Conservation (phyloP, 345 rosid species). For the Citrus medica region DNA sequence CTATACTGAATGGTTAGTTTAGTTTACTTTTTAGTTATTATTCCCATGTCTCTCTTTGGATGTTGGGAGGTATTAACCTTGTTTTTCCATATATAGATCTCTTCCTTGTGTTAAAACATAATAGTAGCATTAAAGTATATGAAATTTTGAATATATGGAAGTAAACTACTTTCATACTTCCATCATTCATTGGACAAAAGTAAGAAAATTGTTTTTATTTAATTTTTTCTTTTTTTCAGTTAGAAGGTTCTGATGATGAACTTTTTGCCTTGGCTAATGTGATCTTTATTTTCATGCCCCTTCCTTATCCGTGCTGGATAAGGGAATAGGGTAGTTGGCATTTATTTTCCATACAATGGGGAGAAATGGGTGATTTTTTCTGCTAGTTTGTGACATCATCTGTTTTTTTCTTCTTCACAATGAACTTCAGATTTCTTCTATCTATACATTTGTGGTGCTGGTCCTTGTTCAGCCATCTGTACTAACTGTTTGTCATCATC, state of each 20-base stretch:
- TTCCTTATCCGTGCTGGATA: neutral
- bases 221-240: neutral
- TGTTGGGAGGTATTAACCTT: neutral
- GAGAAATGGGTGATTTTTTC: neutral
- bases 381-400: neutral
- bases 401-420: neutral
- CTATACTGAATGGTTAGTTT: slow-evolving; percentile 86
- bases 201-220: neutral
- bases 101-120: neutral
- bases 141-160: neutral
- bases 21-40: neutral
- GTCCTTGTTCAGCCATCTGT: neutral
- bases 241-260: neutral
- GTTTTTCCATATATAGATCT: neutral
- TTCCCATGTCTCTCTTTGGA: neutral
- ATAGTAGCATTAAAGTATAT: neutral
- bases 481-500: slow-evolving; percentile 9
- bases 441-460: neutral
- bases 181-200: neutral
- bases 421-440: neutral
- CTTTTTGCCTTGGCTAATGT: neutral
- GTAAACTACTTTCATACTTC: neutral
- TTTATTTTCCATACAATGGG: neutral
- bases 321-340: neutral
- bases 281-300: neutral